Evolutionary conservation across 2,329 filamentous ascomycete species (phyloP).

Genomic region (Diaporthe eres): DNA sequence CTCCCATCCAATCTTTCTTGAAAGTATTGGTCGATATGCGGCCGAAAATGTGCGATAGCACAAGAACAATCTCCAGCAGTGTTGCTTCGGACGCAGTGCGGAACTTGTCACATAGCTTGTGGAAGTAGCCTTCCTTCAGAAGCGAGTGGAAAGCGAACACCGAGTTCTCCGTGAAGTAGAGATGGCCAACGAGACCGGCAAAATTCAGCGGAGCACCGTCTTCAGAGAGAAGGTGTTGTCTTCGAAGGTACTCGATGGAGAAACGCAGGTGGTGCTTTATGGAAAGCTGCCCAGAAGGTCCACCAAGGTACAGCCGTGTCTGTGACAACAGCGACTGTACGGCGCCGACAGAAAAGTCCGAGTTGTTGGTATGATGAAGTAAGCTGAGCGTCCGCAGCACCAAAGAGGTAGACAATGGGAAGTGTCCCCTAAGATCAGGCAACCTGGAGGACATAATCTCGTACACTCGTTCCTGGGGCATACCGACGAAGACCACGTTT

Average conservation of each 20-base stretch:
- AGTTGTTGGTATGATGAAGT: conserved; percentile 75
- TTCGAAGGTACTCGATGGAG: conserved; percentile 83
- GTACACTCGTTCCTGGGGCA: conserved; percentile 72
- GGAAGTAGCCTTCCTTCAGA: conserved; percentile 79
- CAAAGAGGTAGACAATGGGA: conserved; percentile 81
- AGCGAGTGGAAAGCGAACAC: conserved; percentile 84
- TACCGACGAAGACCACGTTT: conserved; percentile 83
- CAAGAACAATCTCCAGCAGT: conserved; percentile 74
- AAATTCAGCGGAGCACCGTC: conserved; percentile 79
- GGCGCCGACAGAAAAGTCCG: conserved; percentile 71
- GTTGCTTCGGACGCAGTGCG: conserved; percentile 63
- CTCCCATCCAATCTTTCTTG: conserved; percentile 59
- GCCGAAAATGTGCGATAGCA: conserved; percentile 79
- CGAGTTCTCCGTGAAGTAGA: conserved; percentile 83
- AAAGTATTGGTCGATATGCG: conserved; percentile 65
- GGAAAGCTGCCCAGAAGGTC: conserved; percentile 75
- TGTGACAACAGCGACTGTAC: conserved; percentile 79
- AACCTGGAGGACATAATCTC: conserved; percentile 81
- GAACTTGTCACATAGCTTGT: conserved; percentile 71
- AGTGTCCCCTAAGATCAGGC: conserved; percentile 82
- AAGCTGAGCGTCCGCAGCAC: conserved; percentile 78
- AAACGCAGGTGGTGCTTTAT: conserved; percentile 84
- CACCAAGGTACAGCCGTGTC: conserved; percentile 78
- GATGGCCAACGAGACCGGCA: conserved; percentile 76
- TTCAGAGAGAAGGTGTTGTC: conserved; percentile 74